These are phyloP conservation scores for Sordariomycetes sp. DNA, from an alignment of 2,329 filamentous ascomycete genomes.

Conservation along the genomic window DNA sequence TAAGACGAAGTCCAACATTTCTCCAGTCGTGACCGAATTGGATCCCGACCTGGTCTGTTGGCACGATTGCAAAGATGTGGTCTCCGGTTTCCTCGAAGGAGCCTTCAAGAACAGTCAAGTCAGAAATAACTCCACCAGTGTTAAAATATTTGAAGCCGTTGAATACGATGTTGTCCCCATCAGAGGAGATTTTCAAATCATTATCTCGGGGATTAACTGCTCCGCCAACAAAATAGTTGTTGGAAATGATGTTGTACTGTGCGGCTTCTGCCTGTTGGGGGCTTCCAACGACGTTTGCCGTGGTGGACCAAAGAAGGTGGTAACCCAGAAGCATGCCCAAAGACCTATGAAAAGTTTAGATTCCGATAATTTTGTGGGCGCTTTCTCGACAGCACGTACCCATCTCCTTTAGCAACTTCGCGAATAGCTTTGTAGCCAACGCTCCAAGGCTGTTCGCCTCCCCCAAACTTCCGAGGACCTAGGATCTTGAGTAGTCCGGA, in stretches of 20 bases:
- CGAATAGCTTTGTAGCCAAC: conserved; percentile 50
- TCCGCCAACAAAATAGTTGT: conserved; percentile 58
- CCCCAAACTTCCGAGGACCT: conserved; percentile 28
- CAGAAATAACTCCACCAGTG: conserved; percentile 57
- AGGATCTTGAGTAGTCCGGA: conserved; percentile 28
- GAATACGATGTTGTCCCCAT: conserved; percentile 47
- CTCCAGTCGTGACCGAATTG: conserved; percentile 55
- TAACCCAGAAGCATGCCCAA: conserved; percentile 59
- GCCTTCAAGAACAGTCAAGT: conserved; percentile 57
- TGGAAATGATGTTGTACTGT: conserved; percentile 47
- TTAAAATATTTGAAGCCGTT: conserved; percentile 59
- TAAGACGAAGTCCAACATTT: conserved; percentile 53
- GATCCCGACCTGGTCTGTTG: conserved; percentile 48
- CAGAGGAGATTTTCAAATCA: conserved; percentile 45
- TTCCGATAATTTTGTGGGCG: neutral
- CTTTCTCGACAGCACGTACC: no score
- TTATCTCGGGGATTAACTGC: conserved; percentile 58
- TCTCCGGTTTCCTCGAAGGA: conserved; percentile 46
- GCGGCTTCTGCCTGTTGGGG: conserved; percentile 48
- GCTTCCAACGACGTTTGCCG: conserved; percentile 50
- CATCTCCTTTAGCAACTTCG: conserved; percentile 55
- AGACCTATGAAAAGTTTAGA: conserved; percentile 23
- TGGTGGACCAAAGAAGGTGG: conserved; percentile 55
- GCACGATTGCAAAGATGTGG: conserved; percentile 54
- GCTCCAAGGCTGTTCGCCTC: conserved; percentile 32